These are phyloP conservation scores for Tetrapisispora nanseiensis DNA, from an alignment of 805 yeast genomes.

Conservation along the genomic window DNA sequence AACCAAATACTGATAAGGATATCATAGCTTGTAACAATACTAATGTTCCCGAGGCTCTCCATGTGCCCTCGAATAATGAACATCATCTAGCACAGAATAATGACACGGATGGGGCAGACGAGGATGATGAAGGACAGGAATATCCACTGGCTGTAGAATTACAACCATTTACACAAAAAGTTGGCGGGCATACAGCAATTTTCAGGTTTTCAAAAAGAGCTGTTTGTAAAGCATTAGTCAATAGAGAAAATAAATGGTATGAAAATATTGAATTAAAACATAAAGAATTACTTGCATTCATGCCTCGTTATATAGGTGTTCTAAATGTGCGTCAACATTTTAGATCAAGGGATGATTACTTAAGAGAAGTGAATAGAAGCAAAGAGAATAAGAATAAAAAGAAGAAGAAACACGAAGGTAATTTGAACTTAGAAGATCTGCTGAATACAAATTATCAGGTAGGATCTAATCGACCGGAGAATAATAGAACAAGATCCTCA, in stretches of 20 bases:
- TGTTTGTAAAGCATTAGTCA: conserved; percentile 86
- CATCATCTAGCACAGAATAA: too few species aligned
- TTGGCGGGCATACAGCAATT: conserved; percentile 97
- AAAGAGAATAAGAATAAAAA: conserved; percentile 7
- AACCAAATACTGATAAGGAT: neutral
- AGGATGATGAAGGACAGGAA: conserved; percentile 28
- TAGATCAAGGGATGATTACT: conserved; percentile 23
- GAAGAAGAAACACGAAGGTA: conserved; percentile 2
- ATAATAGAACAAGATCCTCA: conserved; percentile 8
- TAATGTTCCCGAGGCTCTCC: conserved; percentile 6
- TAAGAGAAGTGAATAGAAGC: conserved; percentile 11
- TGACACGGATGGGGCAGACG: conserved; percentile 17
- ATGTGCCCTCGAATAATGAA: too few species aligned
- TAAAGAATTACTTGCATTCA: conserved; percentile 64
- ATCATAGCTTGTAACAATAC: neutral
- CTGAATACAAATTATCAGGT: conserved; percentile 5
- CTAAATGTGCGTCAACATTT: conserved; percentile 75
- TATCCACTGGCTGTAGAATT: conserved; percentile 78
- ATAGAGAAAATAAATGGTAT: conserved; percentile 85
- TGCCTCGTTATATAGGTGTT: conserved; percentile 94
- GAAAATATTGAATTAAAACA: conserved; percentile 77
- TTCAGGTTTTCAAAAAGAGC: conserved; percentile 86
- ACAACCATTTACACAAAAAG: conserved; percentile 85
- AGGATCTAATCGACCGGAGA: conserved; percentile 1
- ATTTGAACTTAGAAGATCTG: conserved; percentile 6